Evolutionary conservation across 139 green algal genomes (phyloP).

Genomic region (Chlorella vulgaris): DNA sequence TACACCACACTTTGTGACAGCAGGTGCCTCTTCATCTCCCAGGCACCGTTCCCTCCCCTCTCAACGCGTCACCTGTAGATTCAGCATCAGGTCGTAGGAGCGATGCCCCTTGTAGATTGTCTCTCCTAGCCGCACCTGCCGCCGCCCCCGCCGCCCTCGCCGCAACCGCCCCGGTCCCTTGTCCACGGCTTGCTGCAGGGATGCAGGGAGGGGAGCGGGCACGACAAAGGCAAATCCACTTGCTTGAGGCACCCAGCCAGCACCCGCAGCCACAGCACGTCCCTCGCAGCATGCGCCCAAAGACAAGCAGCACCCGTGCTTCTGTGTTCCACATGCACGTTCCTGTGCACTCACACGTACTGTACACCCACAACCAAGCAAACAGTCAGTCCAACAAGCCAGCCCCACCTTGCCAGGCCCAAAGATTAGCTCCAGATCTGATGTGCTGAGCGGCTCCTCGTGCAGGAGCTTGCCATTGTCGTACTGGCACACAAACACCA

Average conservation of each 20-base stretch:
- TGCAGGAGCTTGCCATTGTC: slow-evolving; percentile 42
- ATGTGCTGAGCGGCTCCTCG: slow-evolving; percentile 52
- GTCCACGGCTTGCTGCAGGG: background rate
- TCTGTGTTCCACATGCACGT: no score
- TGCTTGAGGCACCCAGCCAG: no score
- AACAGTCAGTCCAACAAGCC: background rate
- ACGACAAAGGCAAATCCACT: no score
- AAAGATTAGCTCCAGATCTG: slow-evolving; percentile 45
- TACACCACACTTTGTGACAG: no score
- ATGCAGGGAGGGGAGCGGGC: background rate
- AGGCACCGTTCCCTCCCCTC: no score
- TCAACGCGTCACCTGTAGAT: slow-evolving; percentile 52
- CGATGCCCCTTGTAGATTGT: slow-evolving; percentile 87
- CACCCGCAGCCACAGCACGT: no score
- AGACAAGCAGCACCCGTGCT: no score
- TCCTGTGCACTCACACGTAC: no score
- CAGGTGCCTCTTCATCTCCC: no score
- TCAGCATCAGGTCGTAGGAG: slow-evolving; percentile 94
- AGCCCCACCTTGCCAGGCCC: slow-evolving; percentile 20
- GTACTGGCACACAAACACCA: slow-evolving; percentile 59
- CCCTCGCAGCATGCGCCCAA: no score
- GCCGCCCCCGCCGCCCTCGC: background rate
- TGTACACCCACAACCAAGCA: no score
- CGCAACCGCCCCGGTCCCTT: background rate
- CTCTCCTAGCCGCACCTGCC: slow-evolving; percentile 35